Conservation (phyloP, 805 yeast species). For the Metschnikowia chrysomelidarum region DNA sequence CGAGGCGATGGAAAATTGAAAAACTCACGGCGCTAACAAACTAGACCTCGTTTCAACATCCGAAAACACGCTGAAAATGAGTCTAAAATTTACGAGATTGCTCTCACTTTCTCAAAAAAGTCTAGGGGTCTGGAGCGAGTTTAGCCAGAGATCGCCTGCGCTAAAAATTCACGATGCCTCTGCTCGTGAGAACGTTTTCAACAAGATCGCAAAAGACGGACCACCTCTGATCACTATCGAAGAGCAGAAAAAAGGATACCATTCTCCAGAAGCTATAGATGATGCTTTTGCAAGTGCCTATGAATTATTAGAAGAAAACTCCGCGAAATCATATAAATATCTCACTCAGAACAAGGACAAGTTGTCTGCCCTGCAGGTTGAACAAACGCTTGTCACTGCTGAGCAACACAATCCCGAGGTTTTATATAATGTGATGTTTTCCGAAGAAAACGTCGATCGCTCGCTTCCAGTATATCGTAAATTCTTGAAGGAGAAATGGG, state of each 20-base stretch:
- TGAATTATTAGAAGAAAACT: constrained; percentile 52
- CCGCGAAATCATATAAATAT: constrained; percentile 37
- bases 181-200: constrained; percentile 23
- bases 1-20: no score
- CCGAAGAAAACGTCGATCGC: constrained; percentile 54
- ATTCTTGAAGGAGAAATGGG: constrained; percentile 70
- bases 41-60: no score
- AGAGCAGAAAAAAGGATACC: constrained; percentile 50
- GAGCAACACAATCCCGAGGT: constrained; percentile 86
- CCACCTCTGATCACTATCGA: constrained; percentile 51
- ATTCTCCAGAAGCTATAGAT: constrained; percentile 65
- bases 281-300: constrained; percentile 73
- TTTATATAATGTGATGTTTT: constrained; percentile 56
- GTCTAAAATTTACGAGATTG: constrained; percentile 16
- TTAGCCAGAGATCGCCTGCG: constrained; percentile 27
- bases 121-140: constrained; percentile 34
- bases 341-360: constrained; percentile 23
- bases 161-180: constrained; percentile 25
- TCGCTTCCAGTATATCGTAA: constrained; percentile 78
- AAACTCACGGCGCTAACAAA: no score
- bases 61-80: no score
- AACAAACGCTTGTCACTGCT: constrained; percentile 51
- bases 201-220: constrained; percentile 33
- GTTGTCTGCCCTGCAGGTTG: constrained; percentile 18
- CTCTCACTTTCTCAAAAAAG: constrained; percentile 14